These are phyloP conservation scores for Chloranthus sessilifolius DNA, from an alignment of 164 flowering plant genomes.

Conservation along the genomic window DNA sequence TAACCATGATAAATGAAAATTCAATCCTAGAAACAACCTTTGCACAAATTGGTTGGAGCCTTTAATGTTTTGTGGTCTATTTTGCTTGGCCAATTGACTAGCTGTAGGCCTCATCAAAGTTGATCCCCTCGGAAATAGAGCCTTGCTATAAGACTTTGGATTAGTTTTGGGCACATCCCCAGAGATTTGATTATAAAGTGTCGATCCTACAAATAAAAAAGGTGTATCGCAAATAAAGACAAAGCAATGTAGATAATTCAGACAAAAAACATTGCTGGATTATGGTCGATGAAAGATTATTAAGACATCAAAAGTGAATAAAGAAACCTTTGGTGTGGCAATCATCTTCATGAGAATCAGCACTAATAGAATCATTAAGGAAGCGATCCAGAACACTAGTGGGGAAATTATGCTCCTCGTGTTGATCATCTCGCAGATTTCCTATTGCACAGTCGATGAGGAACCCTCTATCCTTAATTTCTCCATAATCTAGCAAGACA, in stretches of 20 bases:
- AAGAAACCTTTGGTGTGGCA: background rate
- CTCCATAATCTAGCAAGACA: too few relatives aligned
- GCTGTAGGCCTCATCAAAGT: constrained; percentile 99
- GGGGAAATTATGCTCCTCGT: constrained; percentile 15
- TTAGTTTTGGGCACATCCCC: constrained; percentile 28
- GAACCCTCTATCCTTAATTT: too few relatives aligned
- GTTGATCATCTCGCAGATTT: constrained; percentile 18
- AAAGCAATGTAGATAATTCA: background rate
- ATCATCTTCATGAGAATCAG: background rate
- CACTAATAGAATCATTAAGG: background rate
- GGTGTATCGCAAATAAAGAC: background rate
- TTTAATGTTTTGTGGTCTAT: constrained; percentile 24
- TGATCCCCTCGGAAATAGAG: constrained; percentile 44
- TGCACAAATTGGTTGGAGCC: constrained; percentile 33
- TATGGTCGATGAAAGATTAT: too few relatives aligned
- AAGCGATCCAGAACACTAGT: constrained; percentile 22
- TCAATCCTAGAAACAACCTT: constrained; percentile 15
- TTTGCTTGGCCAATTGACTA: constrained; percentile 91
- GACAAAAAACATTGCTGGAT: background rate
- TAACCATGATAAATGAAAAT: background rate
- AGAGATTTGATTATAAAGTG: constrained; percentile 29
- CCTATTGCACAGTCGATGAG: too few relatives aligned
- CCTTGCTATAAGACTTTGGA: constrained; percentile 25
- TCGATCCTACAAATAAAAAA: constrained; percentile 33
- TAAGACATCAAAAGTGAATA: constrained; percentile 2